These are phyloP conservation scores for Asterionellopsis glacialis DNA, from an alignment of 108 stramenopile genomes.

Conservation along the genomic window DNA sequence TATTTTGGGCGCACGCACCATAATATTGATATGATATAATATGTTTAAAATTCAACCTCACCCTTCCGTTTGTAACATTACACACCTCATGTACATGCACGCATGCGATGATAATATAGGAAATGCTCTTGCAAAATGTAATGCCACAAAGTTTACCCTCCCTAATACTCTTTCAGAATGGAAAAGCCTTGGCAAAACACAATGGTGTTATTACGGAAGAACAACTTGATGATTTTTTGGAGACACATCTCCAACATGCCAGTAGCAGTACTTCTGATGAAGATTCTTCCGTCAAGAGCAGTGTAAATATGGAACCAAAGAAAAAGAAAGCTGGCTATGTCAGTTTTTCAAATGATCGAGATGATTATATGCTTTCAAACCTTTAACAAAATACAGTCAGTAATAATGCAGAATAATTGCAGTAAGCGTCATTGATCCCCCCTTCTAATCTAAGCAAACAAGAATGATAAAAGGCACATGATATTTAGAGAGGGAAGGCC, in stretches of 20 bases:
- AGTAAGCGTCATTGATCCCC: no score
- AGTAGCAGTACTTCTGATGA: neutral
- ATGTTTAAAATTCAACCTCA: no score
- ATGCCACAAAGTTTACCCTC: constrained; percentile 50
- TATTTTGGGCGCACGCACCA: no score
- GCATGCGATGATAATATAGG: neutral
- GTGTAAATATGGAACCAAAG: neutral
- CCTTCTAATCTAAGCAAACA: no score
- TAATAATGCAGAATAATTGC: neutral
- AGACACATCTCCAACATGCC: constrained; percentile 16
- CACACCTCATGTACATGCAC: no score
- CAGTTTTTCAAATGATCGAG: neutral
- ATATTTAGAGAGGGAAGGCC: no score
- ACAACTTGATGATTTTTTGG: constrained; percentile 41
- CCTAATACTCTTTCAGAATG: constrained; percentile 41
- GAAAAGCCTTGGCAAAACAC: constrained; percentile 26
- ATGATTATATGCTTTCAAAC: constrained; percentile 16
- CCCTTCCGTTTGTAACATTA: no score
- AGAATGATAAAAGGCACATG: no score
- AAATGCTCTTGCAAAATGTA: constrained; percentile 53
- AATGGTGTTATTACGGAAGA: constrained; percentile 42
- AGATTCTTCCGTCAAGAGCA: constrained; percentile 5
- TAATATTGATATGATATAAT: no score
- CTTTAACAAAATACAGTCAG: no score
- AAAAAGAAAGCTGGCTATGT: constrained; percentile 3